Conservation (phyloP, 2,329 filamentous ascomycete species). For the Alternaria brassicicola region DNA sequence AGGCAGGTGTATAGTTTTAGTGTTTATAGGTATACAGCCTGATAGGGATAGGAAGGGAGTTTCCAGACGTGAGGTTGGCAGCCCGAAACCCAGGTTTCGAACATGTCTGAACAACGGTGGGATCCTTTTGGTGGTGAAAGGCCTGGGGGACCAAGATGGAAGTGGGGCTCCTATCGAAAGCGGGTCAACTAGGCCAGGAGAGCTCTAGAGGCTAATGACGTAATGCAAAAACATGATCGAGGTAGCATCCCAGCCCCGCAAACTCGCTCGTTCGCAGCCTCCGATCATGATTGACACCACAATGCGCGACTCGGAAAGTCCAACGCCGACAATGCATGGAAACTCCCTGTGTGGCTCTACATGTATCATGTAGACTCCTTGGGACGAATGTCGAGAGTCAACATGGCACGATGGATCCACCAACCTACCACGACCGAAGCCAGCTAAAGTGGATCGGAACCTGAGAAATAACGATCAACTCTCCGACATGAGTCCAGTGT, state of each 20-base stretch:
- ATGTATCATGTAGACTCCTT: background rate
- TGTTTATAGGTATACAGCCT: fast-evolving
- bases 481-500: background rate
- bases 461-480: slow-evolving; percentile 1
- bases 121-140: background rate
- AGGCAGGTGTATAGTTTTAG: background rate
- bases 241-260: background rate
- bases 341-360: background rate
- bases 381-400: background rate
- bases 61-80: background rate
- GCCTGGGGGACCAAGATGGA: background rate
- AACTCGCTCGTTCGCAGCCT: background rate
- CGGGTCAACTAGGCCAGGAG: background rate
- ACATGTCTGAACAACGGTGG: background rate
- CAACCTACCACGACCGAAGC: background rate
- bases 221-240: background rate
- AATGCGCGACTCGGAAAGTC: background rate
- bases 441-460: background rate
- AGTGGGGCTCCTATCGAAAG: background rate
- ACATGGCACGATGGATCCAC: background rate
- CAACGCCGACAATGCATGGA: background rate
- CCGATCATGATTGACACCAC: background rate
- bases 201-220: background rate
- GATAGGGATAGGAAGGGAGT: too few relatives aligned
- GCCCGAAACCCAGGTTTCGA: background rate